A percentile compares a stretch with the other conserved stretches of the same genome.
phyloP scores from a whole-genome alignment of 73 alveolate genomes.

The Halteria grandinella region DNA sequence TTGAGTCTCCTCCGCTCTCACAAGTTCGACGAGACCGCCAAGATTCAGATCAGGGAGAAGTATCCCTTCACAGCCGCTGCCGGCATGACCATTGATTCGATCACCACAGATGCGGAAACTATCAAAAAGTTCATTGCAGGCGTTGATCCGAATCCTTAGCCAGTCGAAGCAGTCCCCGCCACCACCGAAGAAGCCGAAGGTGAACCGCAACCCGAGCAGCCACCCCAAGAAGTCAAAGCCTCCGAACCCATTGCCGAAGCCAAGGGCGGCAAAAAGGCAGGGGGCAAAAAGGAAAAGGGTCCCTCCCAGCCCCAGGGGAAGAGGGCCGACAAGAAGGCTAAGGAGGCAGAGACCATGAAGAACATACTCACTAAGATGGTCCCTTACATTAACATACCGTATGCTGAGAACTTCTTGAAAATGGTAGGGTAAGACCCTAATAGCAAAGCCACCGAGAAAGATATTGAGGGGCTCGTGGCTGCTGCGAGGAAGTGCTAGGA shows the following conservation, averaged over 20 bases:
- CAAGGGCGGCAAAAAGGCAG: constrained; percentile 45
- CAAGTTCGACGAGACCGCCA: constrained; percentile 79
- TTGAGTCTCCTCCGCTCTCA: constrained; percentile 78
- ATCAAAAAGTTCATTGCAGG: constrained; percentile 55
- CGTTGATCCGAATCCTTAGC: neutral
- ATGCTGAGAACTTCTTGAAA: constrained; percentile 77
- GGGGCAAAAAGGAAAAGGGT: constrained; percentile 3
- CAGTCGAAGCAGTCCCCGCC: neutral
- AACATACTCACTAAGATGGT: constrained; percentile 72
- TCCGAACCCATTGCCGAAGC: constrained; percentile 9
- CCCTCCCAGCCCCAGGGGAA: constrained; percentile 16
- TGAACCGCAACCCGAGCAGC: neutral
- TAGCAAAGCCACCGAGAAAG: constrained; percentile 58
- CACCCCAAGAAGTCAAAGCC: constrained; percentile 12
- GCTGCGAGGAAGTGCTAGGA: constrained; percentile 70
- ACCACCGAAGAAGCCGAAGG: neutral
- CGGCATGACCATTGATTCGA: constrained; percentile 65
- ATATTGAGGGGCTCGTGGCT: constrained; percentile 55
- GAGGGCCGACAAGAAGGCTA: constrained; percentile 47
- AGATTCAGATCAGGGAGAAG: constrained; percentile 76
- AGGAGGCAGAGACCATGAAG: constrained; percentile 51
- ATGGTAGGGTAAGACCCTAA: constrained; percentile 64
- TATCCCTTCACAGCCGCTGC: constrained; percentile 90
- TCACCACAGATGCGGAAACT: constrained; percentile 57
- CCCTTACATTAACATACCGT: constrained; percentile 77